Base-by-base conservation (phyloP, 495 filamentous ascomycete genomes). In the Neurospora sp. region DNA sequence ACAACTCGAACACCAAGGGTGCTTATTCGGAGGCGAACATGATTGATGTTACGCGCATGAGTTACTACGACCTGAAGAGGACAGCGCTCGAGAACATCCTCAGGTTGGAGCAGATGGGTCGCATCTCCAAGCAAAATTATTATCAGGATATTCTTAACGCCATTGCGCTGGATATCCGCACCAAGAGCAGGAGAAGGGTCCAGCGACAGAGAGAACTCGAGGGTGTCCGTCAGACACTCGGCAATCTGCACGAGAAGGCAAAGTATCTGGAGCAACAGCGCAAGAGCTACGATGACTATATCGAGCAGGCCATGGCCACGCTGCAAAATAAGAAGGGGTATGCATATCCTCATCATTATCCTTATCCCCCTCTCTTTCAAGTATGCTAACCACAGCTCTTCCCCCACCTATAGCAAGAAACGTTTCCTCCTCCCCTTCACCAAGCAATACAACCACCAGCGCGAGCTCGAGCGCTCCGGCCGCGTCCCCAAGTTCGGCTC, bases 281-380 rank as follows among this genome's bases (percentile, higher is more conserved):
- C 53, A 96, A 97, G 85, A 94, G 90, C 74, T 99, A 98, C 85
- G 97, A 99, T 79, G 94, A 98, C 82, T 98, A 98, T 79, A 97
- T 99, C 77, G 96, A 99, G 85, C 94, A 98, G 80, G 94, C 96
- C 22, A 97, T 99, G 94, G 87, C 94, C 70, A 98, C 96, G n/a
- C 88, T 99, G 69, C 96, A 98, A 82, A 96, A 92, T 81, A 97
- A 97, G 83, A 97, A 97, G 81, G 94, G 93, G 83, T 88, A 84
- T 78, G 82, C 73, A 8, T 39, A 14, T 22, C 38, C 22, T 27
- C 75, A 39, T 45, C 71, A 27, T 18, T 18, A 47, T 31, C 14
- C n/a, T 69, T 27, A 27, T 12, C 20, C 39, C 40, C 40, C 12
- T 53, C 39, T 44, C 42, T 65, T 10, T 10, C 71, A 61, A 72